Evolutionary conservation across 352 stramenopile genomes (phyloP), one percentile per base, ranked within the genome.

Genomic region (Pythium angustatum): DNA sequence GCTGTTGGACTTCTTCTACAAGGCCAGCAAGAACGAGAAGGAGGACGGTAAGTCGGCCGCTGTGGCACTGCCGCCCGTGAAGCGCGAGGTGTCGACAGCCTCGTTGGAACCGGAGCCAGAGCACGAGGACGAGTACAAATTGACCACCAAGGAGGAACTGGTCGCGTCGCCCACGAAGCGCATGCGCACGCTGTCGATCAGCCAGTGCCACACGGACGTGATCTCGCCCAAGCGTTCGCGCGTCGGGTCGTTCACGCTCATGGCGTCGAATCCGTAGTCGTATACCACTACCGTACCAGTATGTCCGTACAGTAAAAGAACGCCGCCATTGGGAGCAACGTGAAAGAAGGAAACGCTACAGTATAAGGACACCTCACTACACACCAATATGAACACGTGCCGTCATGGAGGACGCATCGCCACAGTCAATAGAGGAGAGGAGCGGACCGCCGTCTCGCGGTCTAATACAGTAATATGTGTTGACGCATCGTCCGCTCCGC

Each of bases 1-100:
- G 49, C 56, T 93, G 21, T 62, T 93, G 14, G 83, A 90, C 59
- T 93, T 93, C 50, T 90, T 90, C 58, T 89, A 93, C 73, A 93
- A 88, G 64, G 83, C 83, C 33, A 90, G 85, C 68, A 77, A 80
- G 12, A 85, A 85, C 51, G 78, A 88, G 51, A 50, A 68, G 49
- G 69, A 70, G 28, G 61, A 41, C 49, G 60, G 69, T 19, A n/a
- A 60, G 53, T 21, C 52, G 26, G 30, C 57, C 9, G 33, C 36
- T 10, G 26, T 38, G 1, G n/a, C 43, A 7, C 14, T 34, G 17
- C 19, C 36, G 49, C 40, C 59, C 5, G 27, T 54, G 28, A 50
- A 64, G 34, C 21, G 41, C 1, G 41, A 68, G 6, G 40, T 52
- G 11, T 66, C 70, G 0, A 43, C 62, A n/a, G 57, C 36, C 52